phyloP scores from a whole-genome alignment of 108 stramenopile genomes.

The Mayamaea pseudoterrestris region DNA sequence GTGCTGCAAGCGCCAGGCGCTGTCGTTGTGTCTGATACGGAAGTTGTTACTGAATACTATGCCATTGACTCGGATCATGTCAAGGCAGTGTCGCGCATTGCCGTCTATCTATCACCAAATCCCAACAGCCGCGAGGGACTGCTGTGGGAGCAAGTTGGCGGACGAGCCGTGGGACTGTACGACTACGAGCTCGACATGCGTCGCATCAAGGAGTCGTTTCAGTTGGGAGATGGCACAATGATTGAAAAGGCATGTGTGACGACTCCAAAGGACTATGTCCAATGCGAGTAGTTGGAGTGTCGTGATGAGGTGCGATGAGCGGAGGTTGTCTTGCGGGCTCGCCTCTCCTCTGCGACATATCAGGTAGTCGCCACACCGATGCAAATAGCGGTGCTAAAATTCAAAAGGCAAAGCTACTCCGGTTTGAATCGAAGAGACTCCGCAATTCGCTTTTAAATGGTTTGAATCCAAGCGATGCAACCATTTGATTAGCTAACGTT shows the following conservation, averaged over 20 bases:
- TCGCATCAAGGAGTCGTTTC: constrained; percentile 11
- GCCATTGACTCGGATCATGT: constrained; percentile 12
- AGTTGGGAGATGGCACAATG: neutral
- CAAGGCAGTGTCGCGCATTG: constrained; percentile 21
- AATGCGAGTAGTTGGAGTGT: constrained; percentile 8
- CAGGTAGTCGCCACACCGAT: too few species aligned
- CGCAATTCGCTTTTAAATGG: too few species aligned
- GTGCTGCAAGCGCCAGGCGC: constrained; percentile 22
- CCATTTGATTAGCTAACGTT: too few species aligned
- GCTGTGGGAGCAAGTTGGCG: constrained; percentile 38
- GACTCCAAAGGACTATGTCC: constrained; percentile 11
- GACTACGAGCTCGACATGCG: constrained; percentile 41
- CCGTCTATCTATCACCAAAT: constrained; percentile 43
- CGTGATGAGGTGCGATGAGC: too few species aligned
- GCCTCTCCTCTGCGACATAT: too few species aligned
- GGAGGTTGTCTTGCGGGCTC: too few species aligned
- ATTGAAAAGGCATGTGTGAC: constrained; percentile 8
- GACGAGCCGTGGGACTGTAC: constrained; percentile 44
- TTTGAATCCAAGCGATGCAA: too few species aligned
- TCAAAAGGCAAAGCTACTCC: too few species aligned
- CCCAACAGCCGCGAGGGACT: constrained; percentile 46
- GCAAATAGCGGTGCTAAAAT: too few species aligned
- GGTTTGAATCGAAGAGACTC: too few species aligned
- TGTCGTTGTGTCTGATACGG: constrained; percentile 31
- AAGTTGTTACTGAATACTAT: constrained; percentile 36